Evolutionary conservation across 176 grass and related monocot species (phyloP).

Genomic region (Oryza brachyantha): DNA sequence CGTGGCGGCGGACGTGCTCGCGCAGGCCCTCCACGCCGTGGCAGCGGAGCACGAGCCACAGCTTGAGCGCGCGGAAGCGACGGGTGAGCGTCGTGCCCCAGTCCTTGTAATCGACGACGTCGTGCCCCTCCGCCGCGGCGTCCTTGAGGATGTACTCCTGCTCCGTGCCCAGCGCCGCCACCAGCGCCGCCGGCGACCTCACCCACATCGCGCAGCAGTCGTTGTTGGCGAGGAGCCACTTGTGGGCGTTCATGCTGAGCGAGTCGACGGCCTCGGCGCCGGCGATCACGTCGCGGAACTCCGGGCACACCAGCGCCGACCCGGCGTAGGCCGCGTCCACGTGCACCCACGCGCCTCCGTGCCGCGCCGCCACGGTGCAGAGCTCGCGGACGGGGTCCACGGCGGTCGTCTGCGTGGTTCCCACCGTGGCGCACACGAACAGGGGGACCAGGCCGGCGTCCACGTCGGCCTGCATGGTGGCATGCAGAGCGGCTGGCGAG

Average conservation of each 20-base stretch:
- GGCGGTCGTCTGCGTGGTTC: slow-evolving; percentile 48
- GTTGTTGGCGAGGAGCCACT: slow-evolving; percentile 70
- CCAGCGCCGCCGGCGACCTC: slow-evolving; percentile 23
- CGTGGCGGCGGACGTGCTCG: slow-evolving; percentile 42
- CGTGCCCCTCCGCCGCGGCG: slow-evolving; percentile 32
- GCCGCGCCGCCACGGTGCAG: slow-evolving; percentile 13
- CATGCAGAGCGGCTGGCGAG: slow-evolving; percentile 4
- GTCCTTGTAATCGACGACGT: slow-evolving; percentile 80
- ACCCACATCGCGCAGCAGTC: slow-evolving; percentile 79
- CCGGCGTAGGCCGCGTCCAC: slow-evolving; percentile 59
- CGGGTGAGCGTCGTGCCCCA: slow-evolving; percentile 59
- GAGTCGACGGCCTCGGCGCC: slow-evolving; percentile 48
- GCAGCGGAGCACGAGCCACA: slow-evolving; percentile 73
- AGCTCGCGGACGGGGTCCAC: slow-evolving; percentile 42
- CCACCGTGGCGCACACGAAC: slow-evolving; percentile 57
- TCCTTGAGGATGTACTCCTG: slow-evolving; percentile 62
- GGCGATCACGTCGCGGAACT: slow-evolving; percentile 38
- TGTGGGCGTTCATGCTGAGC: slow-evolving; percentile 61
- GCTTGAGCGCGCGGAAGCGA: slow-evolving; percentile 68
- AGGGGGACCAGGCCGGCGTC: slow-evolving; percentile 43
- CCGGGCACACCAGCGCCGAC: slow-evolving; percentile 50
- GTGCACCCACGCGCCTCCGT: slow-evolving; percentile 45
- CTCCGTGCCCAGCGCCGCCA: slow-evolving; percentile 53
- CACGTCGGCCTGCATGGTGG: slow-evolving; percentile 43
- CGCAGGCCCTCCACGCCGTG: slow-evolving; percentile 57